Base-by-base conservation (phyloP, 2,329 filamentous ascomycete genomes). In the Colletotrichum lupini region DNA sequence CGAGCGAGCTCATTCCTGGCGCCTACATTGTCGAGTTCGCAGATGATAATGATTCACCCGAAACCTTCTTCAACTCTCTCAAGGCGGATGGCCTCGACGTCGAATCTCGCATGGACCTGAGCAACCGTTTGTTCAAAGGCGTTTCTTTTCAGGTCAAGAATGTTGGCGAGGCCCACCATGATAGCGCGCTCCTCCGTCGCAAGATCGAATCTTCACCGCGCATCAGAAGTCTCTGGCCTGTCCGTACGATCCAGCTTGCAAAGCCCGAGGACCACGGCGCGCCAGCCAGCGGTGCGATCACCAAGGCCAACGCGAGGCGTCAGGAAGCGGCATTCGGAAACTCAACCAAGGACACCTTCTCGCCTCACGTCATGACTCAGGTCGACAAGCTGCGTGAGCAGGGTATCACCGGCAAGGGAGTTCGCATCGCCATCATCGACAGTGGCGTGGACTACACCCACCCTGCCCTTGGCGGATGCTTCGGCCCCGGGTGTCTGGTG, bases 381-480 rank as follows among this genome's bases (percentile, higher is more conserved):
- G 80, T 85, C 19, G 81, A 85, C 74, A 81, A 80, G 68, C 79
- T 87, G 16, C 83, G 83, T n/a, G 82, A 80, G 2, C 77, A 82
- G 37, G 85, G 85, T 5, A 78, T 85, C 22, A 86, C 82, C 1
- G 86, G 87, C 14, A 81, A 84, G 53, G 86, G 86, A 0, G 76
- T 86, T 16, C 82, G 81, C 22, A 80, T 88, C 19, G 85, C 80
- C 3, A 78, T 87, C 37, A 78, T 87, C 58, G 83, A 86, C 68
- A 77, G 76, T 2, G 78, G 79, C 4, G 79, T 88, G 26, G 87
- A 89, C 76, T 89, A 88, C 76, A 82, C 77, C 6, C 87, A 87
- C 68, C 86, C 87, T 8, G 85, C 86, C 14, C 83, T 90, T 1
- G 88, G 88, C 19, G 87, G 86, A 3, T 86, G 87, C 66, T 89